Evolutionary conservation across 169 alveolate genomes (phyloP).

Genomic region (Plasmodium malariae): DNA sequence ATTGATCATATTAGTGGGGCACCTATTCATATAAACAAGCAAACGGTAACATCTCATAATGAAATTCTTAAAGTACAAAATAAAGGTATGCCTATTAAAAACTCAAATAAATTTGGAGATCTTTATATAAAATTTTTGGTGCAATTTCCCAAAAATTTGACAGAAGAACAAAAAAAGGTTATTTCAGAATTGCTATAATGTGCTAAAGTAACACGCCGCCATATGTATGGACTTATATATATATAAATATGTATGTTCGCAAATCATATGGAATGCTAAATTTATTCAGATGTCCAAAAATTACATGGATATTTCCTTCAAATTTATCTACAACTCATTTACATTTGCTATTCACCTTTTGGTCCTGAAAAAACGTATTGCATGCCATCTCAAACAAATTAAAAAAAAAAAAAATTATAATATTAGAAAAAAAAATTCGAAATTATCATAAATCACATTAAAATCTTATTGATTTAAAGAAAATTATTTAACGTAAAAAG

Average conservation of each 20-base stretch:
- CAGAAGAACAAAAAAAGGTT: constrained; percentile 80
- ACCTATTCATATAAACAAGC: constrained; percentile 80
- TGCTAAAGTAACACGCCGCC: not conserved
- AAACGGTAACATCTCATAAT: constrained; percentile 86
- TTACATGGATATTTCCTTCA: no score
- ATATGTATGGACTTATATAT: not conserved
- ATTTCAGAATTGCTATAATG: constrained; percentile 76
- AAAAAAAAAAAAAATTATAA: no score
- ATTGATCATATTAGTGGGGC: constrained; percentile 85
- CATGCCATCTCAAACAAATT: no score
- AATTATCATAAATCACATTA: no score
- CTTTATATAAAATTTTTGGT: constrained; percentile 83
- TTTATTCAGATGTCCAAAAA: no score
- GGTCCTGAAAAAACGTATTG: no score
- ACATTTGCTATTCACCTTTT: no score
- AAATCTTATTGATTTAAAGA: no score
- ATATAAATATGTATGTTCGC: not conserved
- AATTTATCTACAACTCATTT: no score
- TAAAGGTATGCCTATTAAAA: constrained; percentile 87
- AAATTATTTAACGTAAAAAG: no score
- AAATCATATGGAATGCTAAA: no score
- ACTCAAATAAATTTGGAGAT: constrained; percentile 83
- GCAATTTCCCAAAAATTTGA: constrained; percentile 83
- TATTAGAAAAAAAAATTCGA: no score
- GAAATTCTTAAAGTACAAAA: constrained; percentile 81